These are phyloP conservation scores for Boehmeria nivea DNA, from an alignment of 306 rosid species.

Conservation along the genomic window DNA sequence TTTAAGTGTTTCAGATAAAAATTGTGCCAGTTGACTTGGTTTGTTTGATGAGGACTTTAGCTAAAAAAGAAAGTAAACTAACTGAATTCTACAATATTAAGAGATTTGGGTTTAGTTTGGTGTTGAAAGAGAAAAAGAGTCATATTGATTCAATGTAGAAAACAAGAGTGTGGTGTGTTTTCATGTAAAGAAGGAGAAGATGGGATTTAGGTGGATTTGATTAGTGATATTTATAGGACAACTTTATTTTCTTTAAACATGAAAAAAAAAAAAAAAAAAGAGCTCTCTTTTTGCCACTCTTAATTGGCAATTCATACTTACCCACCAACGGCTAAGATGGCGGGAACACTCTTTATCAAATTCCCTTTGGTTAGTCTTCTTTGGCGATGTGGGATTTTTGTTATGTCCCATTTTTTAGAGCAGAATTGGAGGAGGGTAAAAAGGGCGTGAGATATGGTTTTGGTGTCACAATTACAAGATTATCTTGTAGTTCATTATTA, in stretches of 20 bases:
- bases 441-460: conserved; percentile 34
- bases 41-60: conserved; percentile 26
- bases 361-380: conserved; percentile 25
- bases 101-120: conserved; percentile 29
- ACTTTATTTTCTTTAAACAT: conserved; percentile 18
- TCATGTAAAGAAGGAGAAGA: conserved; percentile 60
- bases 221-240: conserved; percentile 21
- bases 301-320: no score
- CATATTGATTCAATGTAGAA: background rate
- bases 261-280: background rate
- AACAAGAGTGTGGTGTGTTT: conserved; percentile 30
- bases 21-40: conserved; percentile 24
- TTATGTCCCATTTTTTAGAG: conserved; percentile 16
- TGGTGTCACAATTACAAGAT: no score
- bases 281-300: conserved; percentile 64
- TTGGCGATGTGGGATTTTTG: conserved; percentile 17
- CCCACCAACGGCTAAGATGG: conserved; percentile 40
- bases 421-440: conserved; percentile 22
- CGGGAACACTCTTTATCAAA: conserved; percentile 45
- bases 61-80: conserved; percentile 63
- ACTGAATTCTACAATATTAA: conserved; percentile 29
- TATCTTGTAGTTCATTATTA: no score
- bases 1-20: conserved; percentile 28
- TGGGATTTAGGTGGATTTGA: conserved; percentile 52
- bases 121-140: conserved; percentile 11